phyloP scores from a whole-genome alignment of 1,139 yeast genomes.

The Suzukiozyma palmioleophila region DNA sequence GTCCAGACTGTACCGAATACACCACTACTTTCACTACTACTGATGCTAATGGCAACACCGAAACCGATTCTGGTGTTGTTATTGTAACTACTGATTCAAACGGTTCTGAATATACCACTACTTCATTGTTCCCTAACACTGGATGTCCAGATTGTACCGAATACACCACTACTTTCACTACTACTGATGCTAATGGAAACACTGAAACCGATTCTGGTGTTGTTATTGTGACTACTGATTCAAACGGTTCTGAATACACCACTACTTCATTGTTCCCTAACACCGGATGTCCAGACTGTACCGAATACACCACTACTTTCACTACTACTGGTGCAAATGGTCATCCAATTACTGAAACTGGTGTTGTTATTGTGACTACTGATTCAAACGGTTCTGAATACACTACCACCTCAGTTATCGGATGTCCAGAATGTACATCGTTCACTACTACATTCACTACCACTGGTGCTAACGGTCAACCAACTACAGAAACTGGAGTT shows the following conservation, averaged over 20 bases:
- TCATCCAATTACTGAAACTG: constrained; percentile 3
- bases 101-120: constrained; percentile 3
- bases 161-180: constrained; percentile 2
- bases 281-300: neutral
- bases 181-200: constrained; percentile 7
- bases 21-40: constrained; percentile 15
- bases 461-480: constrained; percentile 1
- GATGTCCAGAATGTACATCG: neutral
- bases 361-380: constrained; percentile 4
- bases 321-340: constrained; percentile 2
- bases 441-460: constrained; percentile 2
- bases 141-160: constrained; percentile 9
- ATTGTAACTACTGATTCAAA: constrained; percentile 3
- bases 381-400: neutral
- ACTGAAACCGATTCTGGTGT: constrained; percentile 4
- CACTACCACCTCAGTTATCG: constrained; percentile 5
- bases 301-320: constrained; percentile 4
- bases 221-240: constrained; percentile 1
- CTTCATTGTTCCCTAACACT: constrained; percentile 1
- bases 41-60: constrained; percentile 10
- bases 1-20: constrained; percentile 6
- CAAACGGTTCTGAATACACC: constrained; percentile 2
- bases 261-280: constrained; percentile 1
- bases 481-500: constrained; percentile 8
- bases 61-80: constrained; percentile 2